A percentile compares a stretch with the other conserved stretches of the same genome.
These are phyloP conservation scores for Phytophthora kernoviae DNA, from an alignment of 352 stramenopile genomes.

Conservation along the genomic window DNA sequence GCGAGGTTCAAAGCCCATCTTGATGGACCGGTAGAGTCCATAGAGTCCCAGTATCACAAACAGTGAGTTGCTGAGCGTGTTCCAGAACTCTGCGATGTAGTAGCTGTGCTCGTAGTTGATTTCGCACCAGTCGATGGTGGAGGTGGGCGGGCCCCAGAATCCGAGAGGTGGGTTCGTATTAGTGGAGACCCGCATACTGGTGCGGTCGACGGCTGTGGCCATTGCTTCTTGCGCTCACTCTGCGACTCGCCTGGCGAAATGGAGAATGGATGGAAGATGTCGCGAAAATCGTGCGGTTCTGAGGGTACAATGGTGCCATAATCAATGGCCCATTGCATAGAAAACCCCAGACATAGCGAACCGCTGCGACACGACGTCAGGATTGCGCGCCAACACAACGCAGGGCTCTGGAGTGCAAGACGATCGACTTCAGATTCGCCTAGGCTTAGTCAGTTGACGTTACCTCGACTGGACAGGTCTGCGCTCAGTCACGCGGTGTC, in stretches of 20 bases:
- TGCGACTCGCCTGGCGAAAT: conserved; percentile 9
- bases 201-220: conserved; percentile 15
- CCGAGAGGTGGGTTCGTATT: conserved; percentile 23
- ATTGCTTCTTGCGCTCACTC: conserved; percentile 6
- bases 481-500: too few relatives aligned
- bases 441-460: too few relatives aligned
- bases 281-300: conserved; percentile 12
- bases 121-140: conserved; percentile 90
- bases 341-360: conserved; percentile 16
- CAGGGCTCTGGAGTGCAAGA: too few relatives aligned
- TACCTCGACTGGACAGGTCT: too few relatives aligned
- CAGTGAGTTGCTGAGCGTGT: conserved; percentile 82
- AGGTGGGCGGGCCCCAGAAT: conserved; percentile 70
- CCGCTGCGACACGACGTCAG: too few relatives aligned
- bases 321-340: conserved; percentile 18
- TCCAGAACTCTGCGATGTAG: conserved; percentile 90
- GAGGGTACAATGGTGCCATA: conserved; percentile 7
- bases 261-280: conserved; percentile 16
- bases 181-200: conserved; percentile 10
- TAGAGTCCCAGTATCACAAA: conserved; percentile 82
- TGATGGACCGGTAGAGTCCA: conserved; percentile 63
- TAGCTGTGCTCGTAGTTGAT: conserved; percentile 78
- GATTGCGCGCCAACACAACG: too few relatives aligned
- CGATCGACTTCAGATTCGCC: too few relatives aligned
- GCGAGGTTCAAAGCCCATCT: conserved; percentile 72